These are phyloP conservation scores for Psidium guajava DNA, from an alignment of 345 rosid species.

Conservation along the genomic window DNA sequence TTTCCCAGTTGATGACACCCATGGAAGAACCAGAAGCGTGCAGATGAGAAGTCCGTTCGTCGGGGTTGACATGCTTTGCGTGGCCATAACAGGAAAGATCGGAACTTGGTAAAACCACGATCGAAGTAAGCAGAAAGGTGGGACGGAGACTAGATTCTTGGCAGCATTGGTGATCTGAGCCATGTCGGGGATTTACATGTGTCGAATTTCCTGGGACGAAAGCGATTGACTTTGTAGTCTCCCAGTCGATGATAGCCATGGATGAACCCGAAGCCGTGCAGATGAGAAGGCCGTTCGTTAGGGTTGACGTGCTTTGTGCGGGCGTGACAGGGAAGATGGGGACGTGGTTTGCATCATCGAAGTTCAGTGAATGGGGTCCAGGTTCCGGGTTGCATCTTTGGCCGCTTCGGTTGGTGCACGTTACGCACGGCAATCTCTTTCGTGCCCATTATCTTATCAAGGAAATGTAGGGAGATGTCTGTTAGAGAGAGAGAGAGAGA, in stretches of 20 bases:
- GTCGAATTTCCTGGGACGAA: background rate
- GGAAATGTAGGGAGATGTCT: background rate
- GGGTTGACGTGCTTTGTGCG: background rate
- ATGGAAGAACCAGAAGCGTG: too few species aligned
- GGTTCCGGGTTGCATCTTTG: background rate
- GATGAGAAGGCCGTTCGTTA: background rate
- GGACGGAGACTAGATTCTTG: constrained; percentile 15
- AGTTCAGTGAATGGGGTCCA: constrained; percentile 25
- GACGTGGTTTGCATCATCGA: background rate
- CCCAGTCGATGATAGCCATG: background rate
- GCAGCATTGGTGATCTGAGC: constrained; percentile 6
- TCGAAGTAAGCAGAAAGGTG: background rate
- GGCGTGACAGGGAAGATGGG: background rate
- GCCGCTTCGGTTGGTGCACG: constrained; percentile 11
- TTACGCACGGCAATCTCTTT: background rate
- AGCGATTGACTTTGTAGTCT: background rate
- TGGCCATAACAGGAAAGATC: background rate
- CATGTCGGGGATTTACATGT: background rate
- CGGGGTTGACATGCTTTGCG: background rate
- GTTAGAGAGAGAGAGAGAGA: background rate
- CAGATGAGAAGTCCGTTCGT: too few species aligned
- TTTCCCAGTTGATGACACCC: too few species aligned
- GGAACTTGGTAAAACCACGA: background rate
- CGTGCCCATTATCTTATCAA: background rate
- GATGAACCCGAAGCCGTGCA: background rate